Percentiles rank a stretch among this genome's conserved stretches.
Evolutionary conservation across 257 asterid species (phyloP).

Genomic region (Capsicum pubescens): DNA sequence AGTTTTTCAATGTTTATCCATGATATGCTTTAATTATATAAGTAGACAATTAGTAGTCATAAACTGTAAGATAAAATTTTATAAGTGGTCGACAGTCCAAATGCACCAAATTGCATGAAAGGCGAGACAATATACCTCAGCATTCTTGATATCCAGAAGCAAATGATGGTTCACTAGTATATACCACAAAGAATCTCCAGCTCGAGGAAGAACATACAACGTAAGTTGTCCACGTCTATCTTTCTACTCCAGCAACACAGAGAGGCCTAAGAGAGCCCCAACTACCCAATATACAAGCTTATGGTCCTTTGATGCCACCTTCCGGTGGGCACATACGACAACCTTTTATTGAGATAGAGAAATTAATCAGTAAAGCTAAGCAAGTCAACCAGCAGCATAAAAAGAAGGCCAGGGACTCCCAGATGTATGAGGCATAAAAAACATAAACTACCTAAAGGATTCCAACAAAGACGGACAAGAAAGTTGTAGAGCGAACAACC

Average conservation of each 20-base stretch:
- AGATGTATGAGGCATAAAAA: conserved; percentile 27
- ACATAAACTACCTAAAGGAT: conserved; percentile 77
- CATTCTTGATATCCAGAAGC: conserved; percentile 39
- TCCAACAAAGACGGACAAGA: conserved; percentile 96
- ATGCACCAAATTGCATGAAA: conserved; percentile 13
- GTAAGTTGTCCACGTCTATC: conserved; percentile 95
- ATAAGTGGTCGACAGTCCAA: not conserved
- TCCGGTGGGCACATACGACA: conserved; percentile 87
- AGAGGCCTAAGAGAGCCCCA: conserved; percentile 87
- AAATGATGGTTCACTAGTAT: conserved; percentile 86
- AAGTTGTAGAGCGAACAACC: conserved; percentile 89
- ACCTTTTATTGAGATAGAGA: conserved; percentile 60
- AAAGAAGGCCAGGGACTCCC: not conserved
- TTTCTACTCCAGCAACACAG: conserved; percentile 92
- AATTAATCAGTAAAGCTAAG: conserved; percentile 41
- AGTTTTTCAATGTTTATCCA: not conserved
- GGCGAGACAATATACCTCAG: conserved; percentile 21
- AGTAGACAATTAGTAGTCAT: not conserved
- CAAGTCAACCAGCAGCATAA: conserved; percentile 13
- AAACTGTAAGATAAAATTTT: not conserved
- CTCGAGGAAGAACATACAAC: conserved; percentile 94
- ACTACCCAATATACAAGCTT: conserved; percentile 94
- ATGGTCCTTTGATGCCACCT: conserved; percentile 91
- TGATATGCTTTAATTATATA: too few relatives aligned
- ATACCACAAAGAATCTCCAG: conserved; percentile 96